A percentile compares a stretch with the other conserved stretches of the same genome.
Evolutionary conservation across 1,284 basidiomycete species (phyloP).

Genomic region (Moesziomyces sp.): DNA sequence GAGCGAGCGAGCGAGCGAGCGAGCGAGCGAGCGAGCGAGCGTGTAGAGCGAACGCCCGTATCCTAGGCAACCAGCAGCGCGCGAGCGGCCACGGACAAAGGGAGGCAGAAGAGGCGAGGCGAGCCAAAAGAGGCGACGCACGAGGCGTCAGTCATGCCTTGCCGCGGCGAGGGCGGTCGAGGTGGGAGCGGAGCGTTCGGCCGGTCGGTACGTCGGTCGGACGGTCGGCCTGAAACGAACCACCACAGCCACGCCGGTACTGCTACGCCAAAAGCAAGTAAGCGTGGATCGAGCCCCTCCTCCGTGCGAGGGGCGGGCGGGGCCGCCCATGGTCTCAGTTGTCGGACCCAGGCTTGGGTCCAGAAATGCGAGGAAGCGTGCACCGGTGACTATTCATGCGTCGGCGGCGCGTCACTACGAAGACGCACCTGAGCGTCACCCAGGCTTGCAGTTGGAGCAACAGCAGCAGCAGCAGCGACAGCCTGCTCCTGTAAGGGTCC

Average conservation of each 20-base stretch:
- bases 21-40: constrained; percentile 1
- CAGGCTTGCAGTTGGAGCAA: constrained; percentile 1
- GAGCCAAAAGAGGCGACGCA: not conserved
- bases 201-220: too few relatives aligned
- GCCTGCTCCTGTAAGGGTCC: constrained; percentile 5
- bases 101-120: too few relatives aligned
- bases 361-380: not conserved
- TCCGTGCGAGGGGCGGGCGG: too few relatives aligned
- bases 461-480: not conserved
- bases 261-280: not conserved
- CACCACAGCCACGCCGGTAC: constrained; percentile 27
- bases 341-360: constrained; percentile 9
- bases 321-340: constrained; percentile 13
- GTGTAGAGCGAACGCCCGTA: not conserved
- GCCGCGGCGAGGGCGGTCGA: too few relatives aligned
- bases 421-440: not conserved
- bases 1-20: too few relatives aligned
- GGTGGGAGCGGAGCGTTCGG: too few relatives aligned
- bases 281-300: constrained; percentile 22
- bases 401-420: not conserved
- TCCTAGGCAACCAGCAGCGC: too few relatives aligned
- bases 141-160: not conserved
- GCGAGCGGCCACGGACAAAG: too few relatives aligned
- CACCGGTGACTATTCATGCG: constrained; percentile 15
- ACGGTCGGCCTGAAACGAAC: not conserved